Evolutionary conservation across 2,329 filamentous ascomycete species (phyloP).

Genomic region (Parastagonospora avenae): DNA sequence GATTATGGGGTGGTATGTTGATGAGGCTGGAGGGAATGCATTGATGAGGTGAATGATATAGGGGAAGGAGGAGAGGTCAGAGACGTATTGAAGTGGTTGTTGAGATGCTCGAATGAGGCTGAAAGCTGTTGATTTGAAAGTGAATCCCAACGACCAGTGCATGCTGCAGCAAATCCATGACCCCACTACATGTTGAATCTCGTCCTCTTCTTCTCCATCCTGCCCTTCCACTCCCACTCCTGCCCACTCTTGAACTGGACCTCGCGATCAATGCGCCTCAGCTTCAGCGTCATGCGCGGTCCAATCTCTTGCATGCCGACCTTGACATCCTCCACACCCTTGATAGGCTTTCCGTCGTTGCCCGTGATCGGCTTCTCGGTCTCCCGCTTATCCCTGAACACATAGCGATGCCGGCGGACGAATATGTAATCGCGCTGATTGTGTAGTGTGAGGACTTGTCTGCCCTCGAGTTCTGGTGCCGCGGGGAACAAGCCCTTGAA

Average conservation of each 20-base stretch:
- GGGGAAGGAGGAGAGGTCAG: no score
- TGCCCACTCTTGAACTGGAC: slow-evolving; percentile 77
- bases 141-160: no score
- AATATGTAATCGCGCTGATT: slow-evolving; percentile 98
- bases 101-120: no score
- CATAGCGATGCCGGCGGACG: slow-evolving; percentile 84
- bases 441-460: slow-evolving; percentile 90
- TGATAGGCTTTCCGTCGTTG: slow-evolving; percentile 79
- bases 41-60: no score
- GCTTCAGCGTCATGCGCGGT: slow-evolving; percentile 75
- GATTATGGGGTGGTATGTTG: no score
- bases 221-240: slow-evolving; percentile 96
- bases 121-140: no score
- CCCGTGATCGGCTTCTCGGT: slow-evolving; percentile 87
- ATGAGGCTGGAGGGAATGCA: no score
- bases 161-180: no score
- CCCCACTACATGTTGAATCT: slow-evolving; percentile 79
- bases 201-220: slow-evolving; percentile 92
- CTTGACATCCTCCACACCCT: slow-evolving; percentile 83
- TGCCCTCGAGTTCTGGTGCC: slow-evolving; percentile 79
- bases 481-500: slow-evolving; percentile 82
- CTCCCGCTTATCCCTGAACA: slow-evolving; percentile 85
- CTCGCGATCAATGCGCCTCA: slow-evolving; percentile 88
- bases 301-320: slow-evolving; percentile 88
- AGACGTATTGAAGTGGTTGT: no score